A percentile compares a stretch with the other conserved stretches of the same genome.
These are phyloP conservation scores for Clohesyomyces aquaticus DNA, from an alignment of 495 filamentous ascomycete genomes.

Conservation along the genomic window DNA sequence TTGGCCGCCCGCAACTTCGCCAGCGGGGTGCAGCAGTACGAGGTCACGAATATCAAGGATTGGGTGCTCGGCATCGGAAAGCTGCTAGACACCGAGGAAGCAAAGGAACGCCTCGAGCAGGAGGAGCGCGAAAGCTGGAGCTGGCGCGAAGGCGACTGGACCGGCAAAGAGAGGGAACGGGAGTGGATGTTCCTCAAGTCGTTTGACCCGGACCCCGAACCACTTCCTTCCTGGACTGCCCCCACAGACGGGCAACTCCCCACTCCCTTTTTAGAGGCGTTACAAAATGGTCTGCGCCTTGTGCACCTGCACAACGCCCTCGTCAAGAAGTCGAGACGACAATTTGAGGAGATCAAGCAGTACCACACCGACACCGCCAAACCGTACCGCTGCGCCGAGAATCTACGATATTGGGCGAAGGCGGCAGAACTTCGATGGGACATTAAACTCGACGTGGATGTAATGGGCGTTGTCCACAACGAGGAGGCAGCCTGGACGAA, in stretches of 20 bases:
- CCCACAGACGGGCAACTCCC: conserved; percentile 65
- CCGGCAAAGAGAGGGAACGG: conserved; percentile 71
- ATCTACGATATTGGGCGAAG: conserved; percentile 93
- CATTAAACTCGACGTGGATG: conserved; percentile 79
- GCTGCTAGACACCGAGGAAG: conserved; percentile 74
- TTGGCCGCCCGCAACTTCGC: conserved; percentile 87
- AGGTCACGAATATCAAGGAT: conserved; percentile 67
- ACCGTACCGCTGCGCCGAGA: conserved; percentile 91
- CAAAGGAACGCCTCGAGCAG: conserved; percentile 71
- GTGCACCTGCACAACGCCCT: conserved; percentile 88
- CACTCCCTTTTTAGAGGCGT: conserved; percentile 71
- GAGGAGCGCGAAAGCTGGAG: conserved; percentile 73
- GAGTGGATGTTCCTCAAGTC: conserved; percentile 69
- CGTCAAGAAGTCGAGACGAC: conserved; percentile 78
- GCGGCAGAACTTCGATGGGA: conserved; percentile 95
- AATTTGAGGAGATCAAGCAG: conserved; percentile 86
- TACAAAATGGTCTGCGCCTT: conserved; percentile 79
- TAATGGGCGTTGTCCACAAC: conserved; percentile 80
- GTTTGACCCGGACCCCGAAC: conserved; percentile 67
- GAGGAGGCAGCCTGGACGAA: conserved; percentile 70
- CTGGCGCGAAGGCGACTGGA: conserved; percentile 84
- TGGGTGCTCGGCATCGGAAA: conserved; percentile 79
- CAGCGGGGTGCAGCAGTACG: conserved; percentile 76
- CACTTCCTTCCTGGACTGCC: conserved; percentile 70
- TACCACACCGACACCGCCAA: conserved; percentile 91